Evolutionary conservation across 2,329 filamentous ascomycete species (phyloP).

Genomic region (Dryadomyces sulphureus): DNA sequence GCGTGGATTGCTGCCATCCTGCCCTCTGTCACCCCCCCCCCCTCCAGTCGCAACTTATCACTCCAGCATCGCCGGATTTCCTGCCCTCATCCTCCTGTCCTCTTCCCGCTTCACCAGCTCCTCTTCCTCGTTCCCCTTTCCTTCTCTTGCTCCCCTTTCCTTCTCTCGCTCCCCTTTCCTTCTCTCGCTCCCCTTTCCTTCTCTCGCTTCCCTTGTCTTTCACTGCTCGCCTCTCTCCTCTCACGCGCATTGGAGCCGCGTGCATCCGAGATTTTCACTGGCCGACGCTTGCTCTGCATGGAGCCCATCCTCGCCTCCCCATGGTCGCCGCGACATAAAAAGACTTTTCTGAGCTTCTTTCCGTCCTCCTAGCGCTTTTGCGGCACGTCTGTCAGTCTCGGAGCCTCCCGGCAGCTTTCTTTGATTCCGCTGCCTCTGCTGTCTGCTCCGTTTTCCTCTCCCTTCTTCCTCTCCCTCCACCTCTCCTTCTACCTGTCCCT

Average conservation of each 20-base stretch:
- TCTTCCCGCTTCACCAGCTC: no score
- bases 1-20: no score
- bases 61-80: no score
- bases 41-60: no score
- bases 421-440: background rate
- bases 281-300: constrained; percentile 3
- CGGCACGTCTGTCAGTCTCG: background rate
- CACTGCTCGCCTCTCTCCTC: no score
- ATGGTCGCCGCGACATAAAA: background rate
- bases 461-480: background rate
- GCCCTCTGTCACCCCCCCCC: no score
- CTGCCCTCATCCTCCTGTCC: no score
- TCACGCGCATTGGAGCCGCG: background rate
- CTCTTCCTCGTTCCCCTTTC: no score
- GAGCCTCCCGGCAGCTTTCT: background rate
- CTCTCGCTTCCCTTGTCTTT: background rate
- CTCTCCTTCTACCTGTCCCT: background rate
- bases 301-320: background rate
- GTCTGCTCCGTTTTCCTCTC: background rate
- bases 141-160: background rate
- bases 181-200: background rate
- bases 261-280: background rate
- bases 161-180: background rate
- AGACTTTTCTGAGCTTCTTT: background rate
- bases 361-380: background rate